phyloP scores from a whole-genome alignment of 805 yeast species.

The Lipomyces sp. region DNA sequence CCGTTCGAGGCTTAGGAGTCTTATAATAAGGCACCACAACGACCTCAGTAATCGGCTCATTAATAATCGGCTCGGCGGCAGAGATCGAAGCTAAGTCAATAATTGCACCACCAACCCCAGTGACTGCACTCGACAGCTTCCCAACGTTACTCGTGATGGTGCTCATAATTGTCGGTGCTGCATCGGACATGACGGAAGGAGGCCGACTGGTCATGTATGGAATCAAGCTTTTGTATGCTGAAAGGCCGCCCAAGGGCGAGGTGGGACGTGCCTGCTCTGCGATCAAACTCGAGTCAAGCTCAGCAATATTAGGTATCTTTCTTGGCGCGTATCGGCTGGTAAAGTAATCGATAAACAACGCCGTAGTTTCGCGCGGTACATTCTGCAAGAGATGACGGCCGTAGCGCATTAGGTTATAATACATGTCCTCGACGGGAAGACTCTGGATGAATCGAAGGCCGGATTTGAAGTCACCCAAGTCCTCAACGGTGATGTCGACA shows the following conservation, averaged over 20 bases:
- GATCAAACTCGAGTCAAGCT: slow-evolving; percentile 11
- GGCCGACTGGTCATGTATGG: slow-evolving; percentile 27
- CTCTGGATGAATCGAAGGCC: slow-evolving; percentile 66
- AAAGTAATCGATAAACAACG: slow-evolving; percentile 76
- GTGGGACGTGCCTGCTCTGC: slow-evolving; percentile 7
- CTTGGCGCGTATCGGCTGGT: slow-evolving; percentile 73
- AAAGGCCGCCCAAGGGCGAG: slow-evolving; percentile 11
- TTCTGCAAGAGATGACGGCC: slow-evolving; percentile 62
- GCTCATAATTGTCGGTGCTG: slow-evolving; percentile 19
- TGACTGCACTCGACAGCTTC: slow-evolving; percentile 15
- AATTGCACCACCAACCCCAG: slow-evolving; percentile 5
- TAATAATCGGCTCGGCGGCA: background rate
- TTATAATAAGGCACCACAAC: slow-evolving; percentile 53
- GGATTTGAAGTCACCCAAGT: slow-evolving; percentile 55
- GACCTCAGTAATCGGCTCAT: background rate
- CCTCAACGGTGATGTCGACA: slow-evolving; percentile 70
- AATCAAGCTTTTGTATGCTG: slow-evolving; percentile 16
- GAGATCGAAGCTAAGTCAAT: slow-evolving; percentile 4
- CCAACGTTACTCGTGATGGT: slow-evolving; percentile 19
- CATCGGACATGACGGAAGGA: slow-evolving; percentile 17
- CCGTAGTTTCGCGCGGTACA: slow-evolving; percentile 77
- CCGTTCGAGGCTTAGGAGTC: slow-evolving; percentile 86
- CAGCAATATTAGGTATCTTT: slow-evolving; percentile 12
- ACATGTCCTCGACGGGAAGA: slow-evolving; percentile 69
- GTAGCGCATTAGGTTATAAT: slow-evolving; percentile 64